Base-by-base conservation (phyloP, 345 rosid genomes). In the Arabidopsis thaliana region DNA sequence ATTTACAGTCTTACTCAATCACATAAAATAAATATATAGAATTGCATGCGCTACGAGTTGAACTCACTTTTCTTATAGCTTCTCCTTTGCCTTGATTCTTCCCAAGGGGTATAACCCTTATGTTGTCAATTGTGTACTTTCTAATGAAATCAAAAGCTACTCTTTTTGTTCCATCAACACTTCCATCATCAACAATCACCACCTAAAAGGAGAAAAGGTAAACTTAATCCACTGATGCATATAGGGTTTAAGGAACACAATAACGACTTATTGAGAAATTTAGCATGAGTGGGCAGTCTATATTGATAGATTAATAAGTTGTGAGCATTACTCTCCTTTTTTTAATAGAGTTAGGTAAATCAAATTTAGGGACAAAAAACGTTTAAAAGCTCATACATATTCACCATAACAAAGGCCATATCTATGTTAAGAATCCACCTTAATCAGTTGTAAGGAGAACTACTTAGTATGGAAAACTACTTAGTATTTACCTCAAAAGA, bases 61-160 rank as follows among this genome's bases (percentile, higher is more conserved):
- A 71, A 88, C 98, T 90, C 93, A 95, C 98, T 84, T 83, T 92
- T 88, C 97, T 85, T 78, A 93, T 93, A 53, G 99, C 99, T 82
- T 95, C 99, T 81, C 99, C 99, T 84, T 95, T 95, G 41, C 99
- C 99, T 66, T 89, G 97, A 80, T 96, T 96, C 76, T 79, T 88
- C 34, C 99, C 98, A 49, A 96, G 97, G 66, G 92, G 89, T 82
- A 96, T 88, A 67, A 84, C 77, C 79, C 99, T 88, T 40, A 96
- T 86, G 63, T 78, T 89, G 70, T 93, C 93, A 69, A 91, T 88
- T 6, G 97, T 73, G 75, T 91, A 75, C 75, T 83, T 92, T 81
- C 79, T 91, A 41, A 88, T 88, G 75, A 77, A 93, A 73, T 85
- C 91, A 77, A 91, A 86, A 60, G 93, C 99, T 64, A 93, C 96